phyloP scores from a whole-genome alignment of 139 green algal species.

The Closterium sp. region DNA sequence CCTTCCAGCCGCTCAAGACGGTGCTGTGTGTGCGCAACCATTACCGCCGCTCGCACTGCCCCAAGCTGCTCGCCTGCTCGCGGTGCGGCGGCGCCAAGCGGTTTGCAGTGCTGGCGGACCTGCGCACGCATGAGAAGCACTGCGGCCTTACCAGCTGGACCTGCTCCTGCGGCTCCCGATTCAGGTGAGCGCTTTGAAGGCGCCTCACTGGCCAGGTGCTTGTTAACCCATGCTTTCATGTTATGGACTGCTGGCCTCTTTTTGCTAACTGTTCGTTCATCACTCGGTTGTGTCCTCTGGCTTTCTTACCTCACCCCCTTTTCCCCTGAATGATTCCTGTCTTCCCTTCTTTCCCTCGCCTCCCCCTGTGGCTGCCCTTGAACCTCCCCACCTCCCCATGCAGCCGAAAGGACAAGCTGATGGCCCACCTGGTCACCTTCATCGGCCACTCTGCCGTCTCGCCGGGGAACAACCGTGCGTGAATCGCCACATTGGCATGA shows the following conservation, averaged over 20 bases:
- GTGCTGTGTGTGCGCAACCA: constrained; percentile 46
- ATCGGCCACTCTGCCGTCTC: constrained; percentile 10
- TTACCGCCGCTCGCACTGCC: constrained; percentile 33
- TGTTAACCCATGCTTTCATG: too few relatives aligned
- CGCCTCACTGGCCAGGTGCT: too few relatives aligned
- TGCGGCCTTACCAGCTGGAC: constrained; percentile 17
- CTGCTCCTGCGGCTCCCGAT: constrained; percentile 20
- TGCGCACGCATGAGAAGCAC: constrained; percentile 46
- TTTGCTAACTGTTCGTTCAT: too few relatives aligned
- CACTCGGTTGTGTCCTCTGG: not conserved
- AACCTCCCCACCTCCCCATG: not conserved
- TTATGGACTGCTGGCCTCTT: too few relatives aligned
- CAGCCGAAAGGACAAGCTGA: constrained; percentile 46
- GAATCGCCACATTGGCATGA: not conserved
- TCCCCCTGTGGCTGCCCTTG: not conserved
- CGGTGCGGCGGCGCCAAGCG: constrained; percentile 27
- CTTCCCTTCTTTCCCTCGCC: not conserved
- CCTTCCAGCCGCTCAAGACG: constrained; percentile 39
- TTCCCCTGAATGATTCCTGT: not conserved
- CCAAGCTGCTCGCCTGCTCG: constrained; percentile 25
- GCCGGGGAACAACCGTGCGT: not conserved
- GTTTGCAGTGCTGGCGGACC: constrained; percentile 24
- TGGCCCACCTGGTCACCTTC: constrained; percentile 30
- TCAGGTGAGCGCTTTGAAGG: not conserved
- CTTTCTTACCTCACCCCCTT: not conserved